Percentiles rank a stretch among this genome's conserved stretches.
phyloP scores from a whole-genome alignment of 805 yeast genomes.

The Starmerella cellae region DNA sequence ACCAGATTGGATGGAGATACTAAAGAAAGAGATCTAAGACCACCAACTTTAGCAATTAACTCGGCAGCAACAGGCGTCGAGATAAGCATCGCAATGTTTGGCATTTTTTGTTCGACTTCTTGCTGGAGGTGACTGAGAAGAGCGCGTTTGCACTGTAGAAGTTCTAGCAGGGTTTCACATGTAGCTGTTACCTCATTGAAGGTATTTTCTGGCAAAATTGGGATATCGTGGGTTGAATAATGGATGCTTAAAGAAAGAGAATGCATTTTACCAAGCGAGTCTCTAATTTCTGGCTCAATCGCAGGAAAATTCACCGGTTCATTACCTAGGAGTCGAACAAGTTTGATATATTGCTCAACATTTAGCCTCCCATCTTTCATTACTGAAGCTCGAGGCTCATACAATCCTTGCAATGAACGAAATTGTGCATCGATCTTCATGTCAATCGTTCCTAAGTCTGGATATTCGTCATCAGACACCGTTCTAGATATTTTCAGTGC shows the following conservation, averaged over 20 bases:
- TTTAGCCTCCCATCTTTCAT: background rate
- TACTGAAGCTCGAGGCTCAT: too few relatives aligned
- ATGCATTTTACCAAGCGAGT: background rate
- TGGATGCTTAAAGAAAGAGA: background rate
- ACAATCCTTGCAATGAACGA: background rate
- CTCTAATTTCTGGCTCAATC: background rate
- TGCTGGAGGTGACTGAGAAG: background rate
- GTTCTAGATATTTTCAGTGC: too few relatives aligned
- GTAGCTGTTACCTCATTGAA: background rate
- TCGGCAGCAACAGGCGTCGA: slow-evolving; percentile 66
- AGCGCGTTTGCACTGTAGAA: background rate
- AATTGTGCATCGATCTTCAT: background rate
- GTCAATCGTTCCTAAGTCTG: too few relatives aligned
- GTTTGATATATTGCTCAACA: background rate
- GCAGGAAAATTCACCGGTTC: background rate
- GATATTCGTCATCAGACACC: too few relatives aligned
- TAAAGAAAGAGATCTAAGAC: slow-evolving; percentile 47
- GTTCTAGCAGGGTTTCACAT: background rate
- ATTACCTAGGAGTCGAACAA: background rate
- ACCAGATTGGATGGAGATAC: slow-evolving; percentile 79
- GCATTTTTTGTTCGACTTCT: slow-evolving; percentile 38
- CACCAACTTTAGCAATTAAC: slow-evolving; percentile 54
- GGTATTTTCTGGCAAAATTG: background rate
- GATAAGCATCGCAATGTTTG: slow-evolving; percentile 60
- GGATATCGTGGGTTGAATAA: background rate